Evolutionary conservation across 73 alveolate genomes (phyloP).

Genomic region (Tetrahymena borealis): DNA sequence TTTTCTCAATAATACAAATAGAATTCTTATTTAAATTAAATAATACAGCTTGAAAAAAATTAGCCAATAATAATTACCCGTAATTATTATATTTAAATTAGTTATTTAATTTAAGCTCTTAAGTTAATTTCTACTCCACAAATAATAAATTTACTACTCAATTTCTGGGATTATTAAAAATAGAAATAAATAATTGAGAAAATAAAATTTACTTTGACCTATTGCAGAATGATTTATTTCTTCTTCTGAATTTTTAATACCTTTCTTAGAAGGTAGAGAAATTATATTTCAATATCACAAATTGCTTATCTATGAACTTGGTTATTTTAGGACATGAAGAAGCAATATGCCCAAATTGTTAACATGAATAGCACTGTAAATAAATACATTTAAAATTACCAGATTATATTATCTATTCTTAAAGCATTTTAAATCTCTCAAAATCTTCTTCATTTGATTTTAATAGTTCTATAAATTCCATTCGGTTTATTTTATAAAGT

Average conservation of each 20-base stretch:
- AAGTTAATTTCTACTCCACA: too few relatives aligned
- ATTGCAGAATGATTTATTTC: neutral
- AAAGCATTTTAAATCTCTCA: slow-evolving; percentile 7
- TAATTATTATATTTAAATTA: too few relatives aligned
- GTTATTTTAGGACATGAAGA: neutral
- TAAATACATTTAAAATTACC: neutral
- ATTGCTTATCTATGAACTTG: neutral
- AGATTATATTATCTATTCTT: neutral
- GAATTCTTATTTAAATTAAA: too few relatives aligned
- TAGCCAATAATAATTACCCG: too few relatives aligned
- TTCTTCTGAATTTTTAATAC: neutral
- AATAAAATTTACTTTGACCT: neutral
- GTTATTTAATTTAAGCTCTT: too few relatives aligned
- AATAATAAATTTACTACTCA: too few relatives aligned
- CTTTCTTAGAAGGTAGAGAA: neutral
- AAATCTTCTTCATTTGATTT: slow-evolving; percentile 12
- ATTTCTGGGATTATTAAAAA: too few relatives aligned
- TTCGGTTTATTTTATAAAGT: slow-evolving; percentile 7
- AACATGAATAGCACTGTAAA: neutral
- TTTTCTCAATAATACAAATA: too few relatives aligned
- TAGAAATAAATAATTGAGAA: neutral
- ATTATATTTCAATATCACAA: neutral
- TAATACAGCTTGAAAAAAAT: too few relatives aligned
- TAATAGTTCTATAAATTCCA: neutral
- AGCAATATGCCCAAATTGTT: neutral